These are phyloP conservation scores for Macadamia tetraphylla DNA, from an alignment of 164 flowering plant species.

Conservation along the genomic window DNA sequence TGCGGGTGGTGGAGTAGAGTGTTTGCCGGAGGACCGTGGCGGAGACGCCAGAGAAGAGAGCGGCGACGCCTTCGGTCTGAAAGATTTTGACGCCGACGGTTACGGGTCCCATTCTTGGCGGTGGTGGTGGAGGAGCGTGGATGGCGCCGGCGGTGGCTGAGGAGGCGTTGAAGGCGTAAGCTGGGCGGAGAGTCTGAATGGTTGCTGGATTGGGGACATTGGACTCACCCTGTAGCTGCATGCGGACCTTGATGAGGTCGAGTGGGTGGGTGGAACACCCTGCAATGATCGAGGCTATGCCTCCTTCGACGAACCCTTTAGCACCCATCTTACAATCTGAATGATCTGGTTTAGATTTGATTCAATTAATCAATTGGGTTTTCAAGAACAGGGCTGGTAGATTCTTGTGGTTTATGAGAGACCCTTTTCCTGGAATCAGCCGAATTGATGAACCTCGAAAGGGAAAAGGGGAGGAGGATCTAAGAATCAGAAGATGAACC, in stretches of 20 bases:
- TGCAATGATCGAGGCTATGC: conserved; percentile 62
- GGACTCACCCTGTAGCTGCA: conserved; percentile 72
- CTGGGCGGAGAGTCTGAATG: conserved; percentile 32
- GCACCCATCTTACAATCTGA: conserved; percentile 36
- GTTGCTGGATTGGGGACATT: conserved; percentile 9
- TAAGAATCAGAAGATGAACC: background rate
- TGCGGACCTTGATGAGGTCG: conserved; percentile 69
- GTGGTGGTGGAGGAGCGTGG: conserved; percentile 11
- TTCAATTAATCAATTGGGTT: background rate
- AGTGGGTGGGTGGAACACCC: conserved; percentile 75
- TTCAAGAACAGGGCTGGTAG: background rate
- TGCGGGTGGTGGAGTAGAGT: conserved; percentile 81
- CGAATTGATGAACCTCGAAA: background rate
- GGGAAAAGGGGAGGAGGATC: background rate
- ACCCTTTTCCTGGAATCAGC: no score
- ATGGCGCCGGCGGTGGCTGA: conserved; percentile 14
- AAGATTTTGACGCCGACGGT: conserved; percentile 50
- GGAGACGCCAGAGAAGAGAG: conserved; percentile 76
- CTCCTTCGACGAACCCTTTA: conserved; percentile 69
- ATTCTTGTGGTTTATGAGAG: no score
- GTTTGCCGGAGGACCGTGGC: conserved; percentile 88
- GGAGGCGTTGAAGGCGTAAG: conserved; percentile 26
- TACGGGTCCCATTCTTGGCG: conserved; percentile 42
- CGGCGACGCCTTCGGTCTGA: conserved; percentile 56
- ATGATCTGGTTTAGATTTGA: background rate